Evolutionary conservation across 1,139 yeast species (phyloP).

Genomic region (Yamadazyma siamensis): DNA sequence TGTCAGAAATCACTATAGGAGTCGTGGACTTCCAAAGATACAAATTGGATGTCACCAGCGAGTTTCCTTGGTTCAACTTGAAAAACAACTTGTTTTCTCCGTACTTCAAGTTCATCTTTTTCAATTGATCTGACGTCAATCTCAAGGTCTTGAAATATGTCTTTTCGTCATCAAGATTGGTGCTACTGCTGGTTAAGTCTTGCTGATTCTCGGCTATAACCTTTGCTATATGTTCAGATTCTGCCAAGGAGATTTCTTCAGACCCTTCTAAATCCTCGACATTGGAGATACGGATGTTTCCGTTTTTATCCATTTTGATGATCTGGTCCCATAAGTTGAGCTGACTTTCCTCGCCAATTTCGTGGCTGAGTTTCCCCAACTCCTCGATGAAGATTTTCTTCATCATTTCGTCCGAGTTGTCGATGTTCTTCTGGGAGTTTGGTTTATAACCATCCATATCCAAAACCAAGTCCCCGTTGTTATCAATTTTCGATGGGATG

Average conservation of each 20-base stretch:
- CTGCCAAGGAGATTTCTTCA: slow-evolving; percentile 12
- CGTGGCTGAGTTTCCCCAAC: slow-evolving; percentile 22
- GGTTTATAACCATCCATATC: slow-evolving; percentile 98
- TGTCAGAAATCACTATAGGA: slow-evolving; percentile 94
- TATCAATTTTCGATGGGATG: slow-evolving; percentile 85
- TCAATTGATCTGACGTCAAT: slow-evolving; percentile 85
- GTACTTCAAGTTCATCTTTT: slow-evolving; percentile 63
- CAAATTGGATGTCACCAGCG: slow-evolving; percentile 69
- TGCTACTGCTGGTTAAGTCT: slow-evolving; percentile 11
- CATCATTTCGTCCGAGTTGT: slow-evolving; percentile 66
- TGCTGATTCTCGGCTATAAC: slow-evolving; percentile 15
- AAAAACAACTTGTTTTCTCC: slow-evolving; percentile 82
- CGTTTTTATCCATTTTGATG: slow-evolving; percentile 26
- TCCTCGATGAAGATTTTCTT: slow-evolving; percentile 67
- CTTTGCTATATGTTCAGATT: slow-evolving; percentile 8
- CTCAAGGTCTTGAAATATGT: slow-evolving; percentile 82
- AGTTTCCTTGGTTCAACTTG: slow-evolving; percentile 78
- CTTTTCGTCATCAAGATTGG: slow-evolving; percentile 23
- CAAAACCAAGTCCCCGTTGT: slow-evolving; percentile 84
- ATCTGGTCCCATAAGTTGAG: slow-evolving; percentile 21
- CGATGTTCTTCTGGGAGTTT: slow-evolving; percentile 65
- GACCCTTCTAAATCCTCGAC: slow-evolving; percentile 8
- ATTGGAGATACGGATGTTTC: slow-evolving; percentile 14
- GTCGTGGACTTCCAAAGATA: slow-evolving; percentile 81
- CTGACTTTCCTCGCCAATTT: slow-evolving; percentile 15